Percentiles rank a stretch among this genome's conserved stretches.
phyloP scores from a whole-genome alignment of 108 stramenopile genomes.

The Cyclotella cryptica region DNA sequence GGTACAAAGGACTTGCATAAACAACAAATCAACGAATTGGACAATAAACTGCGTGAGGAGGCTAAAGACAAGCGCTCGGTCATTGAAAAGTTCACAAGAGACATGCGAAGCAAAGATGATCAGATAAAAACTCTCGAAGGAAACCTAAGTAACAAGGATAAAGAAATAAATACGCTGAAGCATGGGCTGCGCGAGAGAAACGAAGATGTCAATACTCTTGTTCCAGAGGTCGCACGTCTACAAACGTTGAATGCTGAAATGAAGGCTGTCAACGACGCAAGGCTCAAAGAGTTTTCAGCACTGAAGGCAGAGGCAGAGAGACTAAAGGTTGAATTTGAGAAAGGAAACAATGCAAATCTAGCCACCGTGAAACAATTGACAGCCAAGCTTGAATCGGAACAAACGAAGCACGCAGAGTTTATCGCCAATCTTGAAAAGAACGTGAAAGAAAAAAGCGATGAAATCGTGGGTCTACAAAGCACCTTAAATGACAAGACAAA shows the following conservation, averaged over 20 bases:
- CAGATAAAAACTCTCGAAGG: conserved; percentile 21
- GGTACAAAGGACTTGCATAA: not conserved
- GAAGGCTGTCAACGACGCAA: conserved; percentile 33
- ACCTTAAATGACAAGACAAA: conserved; percentile 29
- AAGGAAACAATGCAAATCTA: conserved; percentile 26
- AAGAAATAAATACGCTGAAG: conserved; percentile 32
- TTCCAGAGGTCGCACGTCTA: conserved; percentile 50
- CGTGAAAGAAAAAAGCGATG: conserved; percentile 29
- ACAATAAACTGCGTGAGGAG: conserved; percentile 14
- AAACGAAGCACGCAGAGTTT: conserved; percentile 38
- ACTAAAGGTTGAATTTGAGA: conserved; percentile 38
- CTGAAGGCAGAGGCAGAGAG: conserved; percentile 36
- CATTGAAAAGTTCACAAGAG: conserved; percentile 15
- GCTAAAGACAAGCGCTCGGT: not conserved
- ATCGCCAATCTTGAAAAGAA: conserved; percentile 38
- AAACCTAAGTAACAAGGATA: conserved; percentile 27
- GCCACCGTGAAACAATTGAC: conserved; percentile 26
- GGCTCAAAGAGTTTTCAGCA: conserved; percentile 24
- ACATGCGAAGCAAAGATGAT: conserved; percentile 13
- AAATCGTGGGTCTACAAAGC: conserved; percentile 29
- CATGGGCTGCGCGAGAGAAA: conserved; percentile 28
- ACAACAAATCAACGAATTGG: conserved; percentile 11
- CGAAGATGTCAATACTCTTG: conserved; percentile 42
- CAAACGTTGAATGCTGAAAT: conserved; percentile 38
- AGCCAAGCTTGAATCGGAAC: conserved; percentile 23